Percentiles rank a stretch among this genome's conserved stretches.
These are phyloP conservation scores for Porodaedalea pini DNA, from an alignment of 1,284 basidiomycete species.

Conservation along the genomic window DNA sequence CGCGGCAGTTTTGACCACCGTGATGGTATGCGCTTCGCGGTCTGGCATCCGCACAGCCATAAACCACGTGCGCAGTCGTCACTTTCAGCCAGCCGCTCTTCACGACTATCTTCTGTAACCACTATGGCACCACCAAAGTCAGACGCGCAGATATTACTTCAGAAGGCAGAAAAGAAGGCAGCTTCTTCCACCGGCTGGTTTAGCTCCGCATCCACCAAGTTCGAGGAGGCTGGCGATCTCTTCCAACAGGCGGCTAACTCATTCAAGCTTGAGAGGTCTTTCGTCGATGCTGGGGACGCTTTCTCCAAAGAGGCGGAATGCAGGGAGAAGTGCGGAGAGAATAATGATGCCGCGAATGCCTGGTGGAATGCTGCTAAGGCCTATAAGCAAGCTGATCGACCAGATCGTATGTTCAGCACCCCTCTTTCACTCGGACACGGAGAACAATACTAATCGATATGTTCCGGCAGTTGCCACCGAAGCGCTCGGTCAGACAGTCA, in stretches of 20 bases:
- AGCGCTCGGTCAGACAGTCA: slow-evolving; percentile 84
- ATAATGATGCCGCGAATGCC: slow-evolving; percentile 91
- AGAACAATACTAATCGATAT: slow-evolving; percentile 17
- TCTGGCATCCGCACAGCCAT: not conserved
- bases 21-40: no score
- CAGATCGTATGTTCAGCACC: slow-evolving; percentile 60
- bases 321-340: slow-evolving; percentile 80
- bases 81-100: not conserved
- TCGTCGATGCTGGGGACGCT: slow-evolving; percentile 86
- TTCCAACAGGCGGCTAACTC: slow-evolving; percentile 93
- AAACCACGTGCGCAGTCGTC: not conserved
- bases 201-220: slow-evolving; percentile 75
- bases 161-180: slow-evolving; percentile 92
- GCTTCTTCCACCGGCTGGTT: slow-evolving; percentile 85
- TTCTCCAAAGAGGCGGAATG: slow-evolving; percentile 90
- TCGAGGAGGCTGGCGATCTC: slow-evolving; percentile 91
- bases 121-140: slow-evolving; percentile 48
- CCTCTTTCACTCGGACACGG: slow-evolving; percentile 6
- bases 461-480: slow-evolving; percentile 76
- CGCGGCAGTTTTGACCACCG: no score
- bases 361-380: slow-evolving; percentile 97
- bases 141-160: slow-evolving; percentile 64
- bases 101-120: not conserved
- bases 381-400: slow-evolving; percentile 78
- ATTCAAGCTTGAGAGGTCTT: slow-evolving; percentile 92